Evolutionary conservation across 148 eudicot species (phyloP).

Genomic region (Bassia scoparia): DNA sequence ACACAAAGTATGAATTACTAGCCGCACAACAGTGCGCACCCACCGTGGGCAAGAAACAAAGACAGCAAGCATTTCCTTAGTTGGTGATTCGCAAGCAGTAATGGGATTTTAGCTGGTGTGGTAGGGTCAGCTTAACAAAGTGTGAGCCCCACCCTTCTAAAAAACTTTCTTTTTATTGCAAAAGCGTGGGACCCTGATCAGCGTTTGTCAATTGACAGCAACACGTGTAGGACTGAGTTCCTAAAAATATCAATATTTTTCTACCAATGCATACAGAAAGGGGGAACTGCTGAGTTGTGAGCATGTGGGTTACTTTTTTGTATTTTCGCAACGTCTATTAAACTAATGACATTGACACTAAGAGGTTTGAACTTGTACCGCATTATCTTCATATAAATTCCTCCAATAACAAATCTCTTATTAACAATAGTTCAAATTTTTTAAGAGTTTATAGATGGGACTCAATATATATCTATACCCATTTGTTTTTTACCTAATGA

Average conservation of each 20-base stretch:
- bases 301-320: slow-evolving; percentile 34
- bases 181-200: slow-evolving; percentile 20
- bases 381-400: too few relatives aligned
- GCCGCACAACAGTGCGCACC: slow-evolving; percentile 10
- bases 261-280: slow-evolving; percentile 37
- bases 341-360: too few relatives aligned
- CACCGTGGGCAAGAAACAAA: neutral
- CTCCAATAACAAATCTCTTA: too few relatives aligned
- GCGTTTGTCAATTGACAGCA: slow-evolving; percentile 35
- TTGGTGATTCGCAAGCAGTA: slow-evolving; percentile 27
- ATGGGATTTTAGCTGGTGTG: slow-evolving; percentile 20
- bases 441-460: too few relatives aligned
- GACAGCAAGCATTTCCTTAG: slow-evolving; percentile 24
- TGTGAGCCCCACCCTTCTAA: slow-evolving; percentile 13
- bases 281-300: slow-evolving; percentile 40
- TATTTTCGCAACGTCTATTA: slow-evolving; percentile 17
- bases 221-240: slow-evolving; percentile 46
- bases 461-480: too few relatives aligned
- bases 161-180: slow-evolving; percentile 15
- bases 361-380: too few relatives aligned
- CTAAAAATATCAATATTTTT: slow-evolving; percentile 25
- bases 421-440: too few relatives aligned
- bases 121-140: slow-evolving; percentile 19
- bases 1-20: neutral
- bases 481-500: too few relatives aligned